phyloP scores from a whole-genome alignment of 2,329 filamentous ascomycete species.

The Nemania sp. region DNA sequence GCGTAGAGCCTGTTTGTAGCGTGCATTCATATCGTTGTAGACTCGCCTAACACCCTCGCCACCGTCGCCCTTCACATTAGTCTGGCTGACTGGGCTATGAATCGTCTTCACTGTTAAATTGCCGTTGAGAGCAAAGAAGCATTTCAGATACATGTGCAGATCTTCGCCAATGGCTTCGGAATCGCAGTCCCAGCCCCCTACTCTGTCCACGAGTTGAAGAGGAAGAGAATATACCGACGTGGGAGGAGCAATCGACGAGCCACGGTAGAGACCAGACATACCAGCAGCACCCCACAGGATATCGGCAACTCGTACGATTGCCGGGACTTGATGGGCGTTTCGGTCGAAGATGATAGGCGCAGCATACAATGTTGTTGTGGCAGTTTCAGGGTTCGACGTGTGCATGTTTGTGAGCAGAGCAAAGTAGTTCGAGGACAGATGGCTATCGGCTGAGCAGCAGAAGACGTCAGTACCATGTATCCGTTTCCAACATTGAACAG shows the following conservation, averaged over 20 bases:
- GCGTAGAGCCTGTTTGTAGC: constrained; percentile 71
- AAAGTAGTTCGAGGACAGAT: constrained; percentile 71
- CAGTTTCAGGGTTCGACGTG: constrained; percentile 59
- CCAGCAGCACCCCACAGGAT: constrained; percentile 73
- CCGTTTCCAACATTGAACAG: not conserved
- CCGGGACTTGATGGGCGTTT: constrained; percentile 69
- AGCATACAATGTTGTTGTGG: constrained; percentile 66
- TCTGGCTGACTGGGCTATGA: constrained; percentile 71
- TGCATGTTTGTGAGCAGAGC: constrained; percentile 66
- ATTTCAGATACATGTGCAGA: constrained; percentile 78
- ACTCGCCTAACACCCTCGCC: constrained; percentile 58
- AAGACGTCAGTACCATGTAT: constrained; percentile 22
- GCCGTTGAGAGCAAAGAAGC: constrained; percentile 73
- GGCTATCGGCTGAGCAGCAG: constrained; percentile 63
- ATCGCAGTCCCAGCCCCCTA: constrained; percentile 73
- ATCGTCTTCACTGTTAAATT: constrained; percentile 67
- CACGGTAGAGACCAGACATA: constrained; percentile 67
- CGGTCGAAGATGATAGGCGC: constrained; percentile 75
- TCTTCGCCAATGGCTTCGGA: constrained; percentile 75
- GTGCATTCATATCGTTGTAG: constrained; percentile 61
- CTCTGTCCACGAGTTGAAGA: constrained; percentile 66
- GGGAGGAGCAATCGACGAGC: constrained; percentile 67
- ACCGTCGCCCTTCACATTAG: constrained; percentile 66
- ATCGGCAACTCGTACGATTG: constrained; percentile 71
- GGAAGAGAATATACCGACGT: constrained; percentile 75